These are phyloP conservation scores for Debaryomyces psychrophilus DNA, from an alignment of 1,139 yeast genomes.

Conservation along the genomic window DNA sequence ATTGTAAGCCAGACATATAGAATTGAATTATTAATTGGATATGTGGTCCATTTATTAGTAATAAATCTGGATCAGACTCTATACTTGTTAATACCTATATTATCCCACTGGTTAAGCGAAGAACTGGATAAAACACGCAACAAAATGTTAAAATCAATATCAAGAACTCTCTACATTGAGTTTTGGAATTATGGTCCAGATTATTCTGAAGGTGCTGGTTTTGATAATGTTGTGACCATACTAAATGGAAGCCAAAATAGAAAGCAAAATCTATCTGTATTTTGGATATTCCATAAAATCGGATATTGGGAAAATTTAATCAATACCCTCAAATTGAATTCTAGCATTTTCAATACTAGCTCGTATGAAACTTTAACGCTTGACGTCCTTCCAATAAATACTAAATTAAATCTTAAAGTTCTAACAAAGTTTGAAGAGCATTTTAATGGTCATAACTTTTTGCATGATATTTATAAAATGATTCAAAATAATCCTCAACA, in stretches of 20 bases:
- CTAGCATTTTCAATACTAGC: conserved; percentile 9
- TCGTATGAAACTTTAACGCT: conserved; percentile 23
- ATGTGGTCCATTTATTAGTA: conserved; percentile 36
- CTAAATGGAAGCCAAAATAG: conserved; percentile 21
- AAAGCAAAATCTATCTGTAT: conserved; percentile 19
- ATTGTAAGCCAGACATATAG: conserved; percentile 25
- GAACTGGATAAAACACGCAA: conserved; percentile 15
- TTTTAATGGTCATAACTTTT: neutral
- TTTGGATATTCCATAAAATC: conserved; percentile 32
- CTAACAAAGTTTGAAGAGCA: neutral
- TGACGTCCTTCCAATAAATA: conserved; percentile 21
- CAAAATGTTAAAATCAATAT: conserved; percentile 13
- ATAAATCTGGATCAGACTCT: conserved; percentile 37
- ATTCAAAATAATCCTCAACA: conserved; percentile 26
- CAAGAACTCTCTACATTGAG: conserved; percentile 27
- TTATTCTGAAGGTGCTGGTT: conserved; percentile 15
- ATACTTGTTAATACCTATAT: conserved; percentile 36
- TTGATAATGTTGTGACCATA: conserved; percentile 19
- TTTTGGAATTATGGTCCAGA: conserved; percentile 33
- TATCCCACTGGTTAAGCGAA: conserved; percentile 43
- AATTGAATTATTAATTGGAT: conserved; percentile 34
- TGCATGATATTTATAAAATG: conserved; percentile 17
- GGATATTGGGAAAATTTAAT: conserved; percentile 39
- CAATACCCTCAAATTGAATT: conserved; percentile 15
- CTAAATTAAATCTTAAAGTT: conserved; percentile 15